Conservation (phyloP, 805 yeast species). For the Candida incommunis region DNA sequence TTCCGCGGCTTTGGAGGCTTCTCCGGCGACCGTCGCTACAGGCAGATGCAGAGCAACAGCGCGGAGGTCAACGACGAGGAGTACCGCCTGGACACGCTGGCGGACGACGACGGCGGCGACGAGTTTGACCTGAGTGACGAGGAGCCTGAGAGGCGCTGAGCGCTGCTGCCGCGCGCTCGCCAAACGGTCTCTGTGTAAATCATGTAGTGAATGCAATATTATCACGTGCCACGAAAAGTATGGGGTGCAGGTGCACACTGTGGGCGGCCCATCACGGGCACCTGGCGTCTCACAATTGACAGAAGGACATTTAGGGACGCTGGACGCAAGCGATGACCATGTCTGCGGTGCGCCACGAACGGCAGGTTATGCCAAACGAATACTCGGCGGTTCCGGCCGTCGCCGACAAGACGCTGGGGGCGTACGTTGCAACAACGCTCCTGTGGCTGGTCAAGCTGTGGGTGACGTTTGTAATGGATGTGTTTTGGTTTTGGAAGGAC, state of each 20-base stretch:
- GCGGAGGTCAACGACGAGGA: neutral
- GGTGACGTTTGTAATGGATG: constrained; percentile 12
- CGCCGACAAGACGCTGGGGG: too few species aligned
- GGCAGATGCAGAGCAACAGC: neutral
- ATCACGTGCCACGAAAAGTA: too few species aligned
- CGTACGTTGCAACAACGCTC: neutral
- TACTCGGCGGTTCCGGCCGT: too few species aligned
- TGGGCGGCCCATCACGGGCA: too few species aligned
- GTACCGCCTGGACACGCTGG: neutral
- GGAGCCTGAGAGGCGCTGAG: neutral
- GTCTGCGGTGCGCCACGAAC: too few species aligned
- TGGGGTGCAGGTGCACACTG: too few species aligned
- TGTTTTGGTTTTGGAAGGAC: constrained; percentile 14
- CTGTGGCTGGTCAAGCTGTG: constrained; percentile 6
- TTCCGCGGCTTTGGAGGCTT: neutral
- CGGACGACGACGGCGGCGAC: neutral
- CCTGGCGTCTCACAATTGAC: too few species aligned
- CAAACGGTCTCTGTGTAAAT: neutral
- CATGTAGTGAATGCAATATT: too few species aligned
- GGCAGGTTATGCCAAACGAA: too few species aligned
- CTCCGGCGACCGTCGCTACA: neutral
- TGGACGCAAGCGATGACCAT: too few species aligned
- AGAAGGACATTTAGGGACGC: too few species aligned
- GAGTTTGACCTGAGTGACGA: neutral
- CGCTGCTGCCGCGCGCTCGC: neutral